These are phyloP conservation scores for Talaromyces atroroseus DNA, from an alignment of 2,329 filamentous ascomycete genomes.

Conservation along the genomic window DNA sequence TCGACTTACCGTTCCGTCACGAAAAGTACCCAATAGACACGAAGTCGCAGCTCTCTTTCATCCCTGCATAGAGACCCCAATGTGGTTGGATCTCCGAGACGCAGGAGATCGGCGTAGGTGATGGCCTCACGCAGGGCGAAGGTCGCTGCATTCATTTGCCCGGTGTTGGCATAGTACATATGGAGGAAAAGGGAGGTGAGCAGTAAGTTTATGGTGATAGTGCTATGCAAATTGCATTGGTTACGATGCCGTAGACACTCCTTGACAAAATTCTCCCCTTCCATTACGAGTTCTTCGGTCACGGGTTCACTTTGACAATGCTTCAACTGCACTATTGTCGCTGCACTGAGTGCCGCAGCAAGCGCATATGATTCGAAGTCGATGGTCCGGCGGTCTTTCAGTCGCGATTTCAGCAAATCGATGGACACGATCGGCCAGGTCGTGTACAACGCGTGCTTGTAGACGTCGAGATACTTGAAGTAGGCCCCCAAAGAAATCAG, in stretches of 20 bases:
- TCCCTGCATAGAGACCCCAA: neutral
- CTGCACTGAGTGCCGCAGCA: conserved; percentile 8
- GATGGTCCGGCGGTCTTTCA: neutral
- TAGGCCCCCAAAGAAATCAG: neutral
- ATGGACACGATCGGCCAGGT: conserved; percentile 12
- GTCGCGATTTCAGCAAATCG: conserved; percentile 2
- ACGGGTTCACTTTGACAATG: neutral
- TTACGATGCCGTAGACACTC: conserved; percentile 8
- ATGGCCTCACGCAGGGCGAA: conserved; percentile 15
- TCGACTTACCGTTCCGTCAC: conserved; percentile 9
- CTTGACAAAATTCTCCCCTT: conserved; percentile 6
- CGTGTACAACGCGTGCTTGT: conserved; percentile 8
- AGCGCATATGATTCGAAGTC: conserved; percentile 7
- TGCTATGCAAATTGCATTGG: neutral
- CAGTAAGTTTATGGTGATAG: conserved; percentile 1
- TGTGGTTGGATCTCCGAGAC: conserved; percentile 3
- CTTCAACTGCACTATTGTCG: conserved; percentile 11
- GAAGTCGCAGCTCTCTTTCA: conserved; percentile 7
- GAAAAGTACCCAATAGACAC: conserved; percentile 11
- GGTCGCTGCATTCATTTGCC: conserved; percentile 15
- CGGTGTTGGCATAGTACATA: conserved; percentile 18
- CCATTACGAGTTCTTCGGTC: neutral
- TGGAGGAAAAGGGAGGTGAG: conserved; percentile 16
- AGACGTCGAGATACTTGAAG: conserved; percentile 7
- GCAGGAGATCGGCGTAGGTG: conserved; percentile 10